Percentiles rank a stretch among this genome's conserved stretches.
Conservation (phyloP, 208 protist species). For the Entamoeba invadens region DNA sequence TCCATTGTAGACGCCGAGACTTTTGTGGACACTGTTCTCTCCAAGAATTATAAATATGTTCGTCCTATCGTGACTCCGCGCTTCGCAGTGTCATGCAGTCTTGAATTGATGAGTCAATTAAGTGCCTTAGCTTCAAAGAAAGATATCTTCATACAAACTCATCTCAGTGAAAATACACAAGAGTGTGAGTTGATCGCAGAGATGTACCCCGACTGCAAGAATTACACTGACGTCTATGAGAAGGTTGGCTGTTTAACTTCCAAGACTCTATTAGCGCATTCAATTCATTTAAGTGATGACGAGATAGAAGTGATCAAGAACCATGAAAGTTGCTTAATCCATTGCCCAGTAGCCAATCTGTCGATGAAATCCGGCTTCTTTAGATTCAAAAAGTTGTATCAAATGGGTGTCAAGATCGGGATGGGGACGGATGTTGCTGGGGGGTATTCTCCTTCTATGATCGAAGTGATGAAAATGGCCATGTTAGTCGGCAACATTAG, state of each 20-base stretch:
- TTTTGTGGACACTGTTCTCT: conserved; percentile 40
- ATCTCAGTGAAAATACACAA: conserved; percentile 56
- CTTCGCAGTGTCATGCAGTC: conserved; percentile 68
- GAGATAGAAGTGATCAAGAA: conserved; percentile 56
- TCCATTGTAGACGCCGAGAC: conserved; percentile 45
- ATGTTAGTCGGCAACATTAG: conserved; percentile 51
- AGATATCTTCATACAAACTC: conserved; percentile 62
- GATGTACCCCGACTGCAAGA: conserved; percentile 24
- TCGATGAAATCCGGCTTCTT: conserved; percentile 38
- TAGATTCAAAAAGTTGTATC: conserved; percentile 45
- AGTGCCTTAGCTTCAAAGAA: conserved; percentile 52
- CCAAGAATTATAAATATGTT: conserved; percentile 41
- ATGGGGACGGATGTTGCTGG: conserved; percentile 75
- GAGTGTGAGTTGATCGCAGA: conserved; percentile 42
- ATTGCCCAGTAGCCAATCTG: conserved; percentile 73
- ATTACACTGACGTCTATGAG: conserved; percentile 60
- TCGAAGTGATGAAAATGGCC: conserved; percentile 56
- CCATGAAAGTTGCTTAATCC: conserved; percentile 51
- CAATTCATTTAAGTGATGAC: conserved; percentile 54
- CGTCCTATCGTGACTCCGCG: conserved; percentile 63
- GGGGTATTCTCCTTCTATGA: conserved; percentile 58
- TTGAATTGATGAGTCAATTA: conserved; percentile 55
- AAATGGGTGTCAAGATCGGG: conserved; percentile 56
- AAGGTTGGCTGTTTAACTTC: conserved; percentile 55
- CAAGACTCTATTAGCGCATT: conserved; percentile 61